Percentiles rank a stretch among this genome's conserved stretches.
These are phyloP conservation scores for Kazachstania kunashirensis DNA, from an alignment of 805 yeast species.

Conservation along the genomic window DNA sequence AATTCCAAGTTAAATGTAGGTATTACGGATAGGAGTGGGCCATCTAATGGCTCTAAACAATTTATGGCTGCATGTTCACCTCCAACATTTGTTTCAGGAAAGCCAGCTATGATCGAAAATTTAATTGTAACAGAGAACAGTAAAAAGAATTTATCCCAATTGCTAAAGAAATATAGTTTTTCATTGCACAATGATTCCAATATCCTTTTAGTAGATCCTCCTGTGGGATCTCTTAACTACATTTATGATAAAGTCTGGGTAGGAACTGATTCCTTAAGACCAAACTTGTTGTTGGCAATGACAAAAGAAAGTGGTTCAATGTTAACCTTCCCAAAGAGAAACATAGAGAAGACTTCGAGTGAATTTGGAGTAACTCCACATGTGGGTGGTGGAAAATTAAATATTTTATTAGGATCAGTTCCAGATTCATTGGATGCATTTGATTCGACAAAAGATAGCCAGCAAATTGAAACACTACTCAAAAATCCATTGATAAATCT, in stretches of 20 bases:
- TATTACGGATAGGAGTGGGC: not conserved
- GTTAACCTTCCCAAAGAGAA: too few species aligned
- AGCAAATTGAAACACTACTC: not conserved
- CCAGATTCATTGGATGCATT: slow-evolving; percentile 10
- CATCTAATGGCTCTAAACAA: slow-evolving; percentile 8
- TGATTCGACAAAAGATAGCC: slow-evolving; percentile 6
- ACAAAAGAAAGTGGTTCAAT: slow-evolving; percentile 1
- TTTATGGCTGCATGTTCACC: slow-evolving; percentile 28
- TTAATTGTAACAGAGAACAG: slow-evolving; percentile 53
- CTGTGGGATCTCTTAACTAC: slow-evolving; percentile 53
- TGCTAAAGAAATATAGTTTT: slow-evolving; percentile 39
- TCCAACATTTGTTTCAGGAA: slow-evolving; percentile 25
- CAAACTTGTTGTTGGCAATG: slow-evolving; percentile 49
- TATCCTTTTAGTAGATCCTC: slow-evolving; percentile 57
- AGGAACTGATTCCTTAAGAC: slow-evolving; percentile 30
- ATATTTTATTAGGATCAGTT: slow-evolving; percentile 8
- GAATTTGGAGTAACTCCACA: slow-evolving; percentile 2
- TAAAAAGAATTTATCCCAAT: slow-evolving; percentile 42
- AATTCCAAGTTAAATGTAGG: slow-evolving; percentile 30
- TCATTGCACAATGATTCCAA: slow-evolving; percentile 39
- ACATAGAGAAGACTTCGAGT: too few species aligned
- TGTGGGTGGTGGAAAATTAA: not conserved
- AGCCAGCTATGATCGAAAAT: slow-evolving; percentile 34
- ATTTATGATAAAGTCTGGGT: slow-evolving; percentile 49
- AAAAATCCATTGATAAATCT: slow-evolving; percentile 5